Conservation (phyloP, 2,329 filamentous ascomycete species). For the Exophiala xenobiotica region DNA sequence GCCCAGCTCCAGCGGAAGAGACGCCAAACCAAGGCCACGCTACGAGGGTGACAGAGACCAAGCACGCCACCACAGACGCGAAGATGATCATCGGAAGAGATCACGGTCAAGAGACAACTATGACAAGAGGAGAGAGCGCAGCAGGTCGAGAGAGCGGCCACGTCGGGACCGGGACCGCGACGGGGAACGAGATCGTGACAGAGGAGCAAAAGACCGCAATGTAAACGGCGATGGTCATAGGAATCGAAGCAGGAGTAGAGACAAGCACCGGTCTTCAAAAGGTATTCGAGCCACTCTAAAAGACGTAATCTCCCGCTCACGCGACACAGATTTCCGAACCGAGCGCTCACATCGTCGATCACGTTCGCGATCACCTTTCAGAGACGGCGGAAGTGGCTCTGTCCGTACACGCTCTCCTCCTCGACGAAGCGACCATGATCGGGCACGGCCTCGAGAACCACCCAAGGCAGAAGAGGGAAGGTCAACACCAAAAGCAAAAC, state of each 20-base stretch:
- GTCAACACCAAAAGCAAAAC: slow-evolving; percentile 31
- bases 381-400: slow-evolving; percentile 38
- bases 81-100: slow-evolving; percentile 25
- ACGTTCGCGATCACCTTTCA: slow-evolving; percentile 33
- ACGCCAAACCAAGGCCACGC: slow-evolving; percentile 31
- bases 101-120: slow-evolving; percentile 25
- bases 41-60: slow-evolving; percentile 25
- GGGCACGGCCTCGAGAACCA: slow-evolving; percentile 29
- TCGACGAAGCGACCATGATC: slow-evolving; percentile 30
- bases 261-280: slow-evolving; percentile 38
- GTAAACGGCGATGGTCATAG: slow-evolving; percentile 42
- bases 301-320: slow-evolving; percentile 10
- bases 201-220: slow-evolving; percentile 39
- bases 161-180: slow-evolving; percentile 29
- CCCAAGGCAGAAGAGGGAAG: slow-evolving; percentile 36
- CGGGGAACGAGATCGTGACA: slow-evolving; percentile 34
- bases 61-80: slow-evolving; percentile 11
- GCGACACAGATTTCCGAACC: slow-evolving; percentile 22
- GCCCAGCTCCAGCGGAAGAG: slow-evolving; percentile 41
- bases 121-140: slow-evolving; percentile 44
- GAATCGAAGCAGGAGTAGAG: slow-evolving; percentile 33
- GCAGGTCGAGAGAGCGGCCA: slow-evolving; percentile 44
- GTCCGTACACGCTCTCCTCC: slow-evolving; percentile 40
- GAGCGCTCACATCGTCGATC: slow-evolving; percentile 34
- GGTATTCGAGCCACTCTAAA: slow-evolving; percentile 34